A percentile compares a stretch with the other conserved stretches of the same genome.
These are phyloP conservation scores for Ammopiptanthus mongolicus DNA, from an alignment of 306 rosid species.

Conservation along the genomic window DNA sequence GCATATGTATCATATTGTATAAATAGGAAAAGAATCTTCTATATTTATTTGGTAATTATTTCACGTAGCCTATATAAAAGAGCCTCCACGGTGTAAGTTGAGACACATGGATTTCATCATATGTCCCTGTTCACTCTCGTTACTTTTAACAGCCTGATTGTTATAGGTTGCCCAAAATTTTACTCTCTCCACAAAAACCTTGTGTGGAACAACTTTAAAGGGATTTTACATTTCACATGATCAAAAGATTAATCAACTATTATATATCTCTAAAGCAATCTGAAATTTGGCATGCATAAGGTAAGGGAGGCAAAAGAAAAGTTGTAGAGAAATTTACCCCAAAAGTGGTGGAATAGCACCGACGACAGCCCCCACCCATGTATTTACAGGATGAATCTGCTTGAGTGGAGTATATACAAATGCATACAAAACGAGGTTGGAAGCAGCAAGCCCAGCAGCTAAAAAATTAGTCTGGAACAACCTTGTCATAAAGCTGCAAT, in stretches of 20 bases:
- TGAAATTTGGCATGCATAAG: neutral
- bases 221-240: neutral
- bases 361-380: slow-evolving; percentile 98
- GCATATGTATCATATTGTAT: too few species aligned
- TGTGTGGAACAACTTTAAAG: neutral
- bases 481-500: slow-evolving; percentile 63
- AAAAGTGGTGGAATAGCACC: slow-evolving; percentile 98
- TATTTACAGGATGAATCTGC: slow-evolving; percentile 93
- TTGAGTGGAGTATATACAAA: slow-evolving; percentile 88
- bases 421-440: slow-evolving; percentile 79
- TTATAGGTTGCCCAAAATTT: neutral
- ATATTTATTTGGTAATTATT: too few species aligned
- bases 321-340: slow-evolving; percentile 47
- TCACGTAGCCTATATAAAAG: too few species aligned
- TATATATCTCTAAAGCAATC: neutral
- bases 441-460: slow-evolving; percentile 97
- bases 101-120: too few species aligned
- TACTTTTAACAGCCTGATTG: neutral
- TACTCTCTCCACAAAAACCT: neutral
- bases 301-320: neutral
- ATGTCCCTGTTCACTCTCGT: too few species aligned
- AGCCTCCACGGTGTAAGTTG: too few species aligned
- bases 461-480: slow-evolving; percentile 88
- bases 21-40: too few species aligned
- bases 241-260: neutral